These are phyloP conservation scores for Hypholoma fasciculare DNA, from an alignment of 768 basidiomycete species.

Conservation along the genomic window DNA sequence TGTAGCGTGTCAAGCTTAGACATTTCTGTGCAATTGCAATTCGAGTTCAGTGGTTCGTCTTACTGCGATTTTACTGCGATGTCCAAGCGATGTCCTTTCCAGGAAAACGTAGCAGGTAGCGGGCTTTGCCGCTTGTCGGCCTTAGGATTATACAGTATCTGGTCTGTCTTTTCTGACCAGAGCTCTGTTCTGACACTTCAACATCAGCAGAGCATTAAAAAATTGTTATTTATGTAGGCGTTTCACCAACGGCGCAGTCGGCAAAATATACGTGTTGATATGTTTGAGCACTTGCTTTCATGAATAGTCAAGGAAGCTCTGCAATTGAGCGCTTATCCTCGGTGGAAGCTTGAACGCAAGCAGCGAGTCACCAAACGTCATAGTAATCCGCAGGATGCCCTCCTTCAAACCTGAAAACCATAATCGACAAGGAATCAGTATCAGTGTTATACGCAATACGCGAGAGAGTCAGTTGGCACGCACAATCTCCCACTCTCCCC, in stretches of 20 bases:
- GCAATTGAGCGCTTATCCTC: constrained; percentile 63
- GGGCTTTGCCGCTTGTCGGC: too few species aligned
- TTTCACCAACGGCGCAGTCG: neutral
- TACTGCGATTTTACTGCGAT: too few species aligned
- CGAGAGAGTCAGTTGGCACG: constrained; percentile 21
- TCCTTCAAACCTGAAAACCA: constrained; percentile 56
- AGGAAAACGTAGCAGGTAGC: too few species aligned
- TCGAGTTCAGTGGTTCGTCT: too few species aligned
- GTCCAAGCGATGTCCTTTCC: too few species aligned
- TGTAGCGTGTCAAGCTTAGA: too few species aligned
- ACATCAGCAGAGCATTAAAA: too few species aligned
- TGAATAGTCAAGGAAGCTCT: constrained; percentile 68
- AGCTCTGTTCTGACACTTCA: too few species aligned
- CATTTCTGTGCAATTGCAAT: too few species aligned
- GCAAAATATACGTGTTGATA: neutral
- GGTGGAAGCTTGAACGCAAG: constrained; percentile 79
- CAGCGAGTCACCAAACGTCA: constrained; percentile 75
- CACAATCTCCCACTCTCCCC: constrained; percentile 58
- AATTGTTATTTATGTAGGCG: too few species aligned
- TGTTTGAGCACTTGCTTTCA: neutral
- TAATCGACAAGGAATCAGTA: constrained; percentile 1
- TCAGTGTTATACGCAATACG: neutral
- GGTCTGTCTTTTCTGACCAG: too few species aligned
- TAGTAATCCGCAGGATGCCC: constrained; percentile 62
- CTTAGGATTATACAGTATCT: too few species aligned